Percentiles rank a stretch among this genome's conserved stretches.
Conservation (phyloP, 2,329 filamentous ascomycete species). For the Ramichloridium luteum region DNA sequence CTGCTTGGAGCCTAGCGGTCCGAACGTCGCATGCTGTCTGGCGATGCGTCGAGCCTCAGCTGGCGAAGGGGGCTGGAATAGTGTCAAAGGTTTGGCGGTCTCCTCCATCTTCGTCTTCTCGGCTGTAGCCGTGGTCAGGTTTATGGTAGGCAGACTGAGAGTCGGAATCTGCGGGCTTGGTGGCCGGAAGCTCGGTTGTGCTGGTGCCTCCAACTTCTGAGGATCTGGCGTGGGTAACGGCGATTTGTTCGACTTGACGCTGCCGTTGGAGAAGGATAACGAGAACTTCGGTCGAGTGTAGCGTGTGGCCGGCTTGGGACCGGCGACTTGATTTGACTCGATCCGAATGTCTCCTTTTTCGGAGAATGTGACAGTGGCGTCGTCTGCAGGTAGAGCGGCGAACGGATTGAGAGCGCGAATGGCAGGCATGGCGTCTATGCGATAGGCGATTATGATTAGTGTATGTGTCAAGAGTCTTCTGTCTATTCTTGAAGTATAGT, state of each 20-base stretch:
- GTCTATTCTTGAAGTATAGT: too few species aligned
- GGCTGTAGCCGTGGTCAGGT: slow-evolving; percentile 71
- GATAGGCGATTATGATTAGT: slow-evolving; percentile 20
- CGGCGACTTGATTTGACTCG: slow-evolving; percentile 16
- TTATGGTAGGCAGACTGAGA: slow-evolving; percentile 77
- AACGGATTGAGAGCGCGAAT: slow-evolving; percentile 49
- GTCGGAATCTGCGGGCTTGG: slow-evolving; percentile 56
- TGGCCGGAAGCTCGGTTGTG: slow-evolving; percentile 50
- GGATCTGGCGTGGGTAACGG: slow-evolving; percentile 26
- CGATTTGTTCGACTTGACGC: slow-evolving; percentile 17
- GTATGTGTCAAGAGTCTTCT: too few species aligned
- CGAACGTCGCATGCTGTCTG: slow-evolving; percentile 80
- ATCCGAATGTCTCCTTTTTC: slow-evolving; percentile 39
- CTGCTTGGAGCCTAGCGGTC: slow-evolving; percentile 63
- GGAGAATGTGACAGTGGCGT: slow-evolving; percentile 35
- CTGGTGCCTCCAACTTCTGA: slow-evolving; percentile 17
- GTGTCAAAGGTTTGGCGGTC: slow-evolving; percentile 57
- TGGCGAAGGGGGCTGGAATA: slow-evolving; percentile 80
- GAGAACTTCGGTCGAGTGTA: slow-evolving; percentile 19
- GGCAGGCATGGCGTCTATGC: slow-evolving; percentile 43
- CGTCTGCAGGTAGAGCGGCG: slow-evolving; percentile 39
- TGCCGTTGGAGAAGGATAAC: slow-evolving; percentile 19
- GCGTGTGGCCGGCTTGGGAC: slow-evolving; percentile 8
- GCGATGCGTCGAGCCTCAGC: slow-evolving; percentile 66
- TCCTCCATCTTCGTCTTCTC: slow-evolving; percentile 65